phyloP scores from a whole-genome alignment of 306 rosid species.

The Quercus engelmannii region DNA sequence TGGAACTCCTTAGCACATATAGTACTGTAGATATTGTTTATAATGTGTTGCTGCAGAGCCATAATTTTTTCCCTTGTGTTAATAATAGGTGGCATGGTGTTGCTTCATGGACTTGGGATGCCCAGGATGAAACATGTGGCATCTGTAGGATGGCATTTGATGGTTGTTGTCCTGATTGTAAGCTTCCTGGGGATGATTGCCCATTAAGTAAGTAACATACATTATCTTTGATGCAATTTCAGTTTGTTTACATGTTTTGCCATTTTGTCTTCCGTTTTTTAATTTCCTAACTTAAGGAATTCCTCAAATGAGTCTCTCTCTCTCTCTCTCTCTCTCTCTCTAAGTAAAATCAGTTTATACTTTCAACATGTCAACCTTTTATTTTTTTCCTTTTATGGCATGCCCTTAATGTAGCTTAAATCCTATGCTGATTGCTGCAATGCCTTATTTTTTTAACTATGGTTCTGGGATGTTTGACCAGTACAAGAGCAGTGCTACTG shows the following conservation, averaged over 20 bases:
- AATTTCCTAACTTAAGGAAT: neutral
- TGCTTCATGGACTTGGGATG: constrained; percentile 98
- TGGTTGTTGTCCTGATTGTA: constrained; percentile 95
- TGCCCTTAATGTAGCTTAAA: too few relatives aligned
- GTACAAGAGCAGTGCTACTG: too few relatives aligned
- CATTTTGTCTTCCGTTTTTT: neutral
- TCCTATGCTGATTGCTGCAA: neutral
- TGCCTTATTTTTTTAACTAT: neutral
- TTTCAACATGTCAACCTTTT: neutral
- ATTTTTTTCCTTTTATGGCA: neutral
- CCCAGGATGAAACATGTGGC: constrained; percentile 88
- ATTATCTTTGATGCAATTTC: neutral
- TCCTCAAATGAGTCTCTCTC: neutral
- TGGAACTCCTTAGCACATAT: neutral
- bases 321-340: neutral
- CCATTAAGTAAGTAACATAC: constrained; percentile 64
- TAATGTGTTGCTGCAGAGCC: neutral
- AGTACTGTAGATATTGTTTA: neutral
- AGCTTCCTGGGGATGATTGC: constrained; percentile 93
- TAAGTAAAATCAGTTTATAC: neutral
- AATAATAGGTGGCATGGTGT: constrained; percentile 81
- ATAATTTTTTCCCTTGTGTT: constrained; percentile 11
- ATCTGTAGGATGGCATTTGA: constrained; percentile 97
- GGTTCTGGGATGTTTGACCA: neutral
- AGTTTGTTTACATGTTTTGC: neutral